Percentiles rank a stretch among this genome's conserved stretches.
phyloP scores from a whole-genome alignment of 331 rosid species.

The Malus hybrid region DNA sequence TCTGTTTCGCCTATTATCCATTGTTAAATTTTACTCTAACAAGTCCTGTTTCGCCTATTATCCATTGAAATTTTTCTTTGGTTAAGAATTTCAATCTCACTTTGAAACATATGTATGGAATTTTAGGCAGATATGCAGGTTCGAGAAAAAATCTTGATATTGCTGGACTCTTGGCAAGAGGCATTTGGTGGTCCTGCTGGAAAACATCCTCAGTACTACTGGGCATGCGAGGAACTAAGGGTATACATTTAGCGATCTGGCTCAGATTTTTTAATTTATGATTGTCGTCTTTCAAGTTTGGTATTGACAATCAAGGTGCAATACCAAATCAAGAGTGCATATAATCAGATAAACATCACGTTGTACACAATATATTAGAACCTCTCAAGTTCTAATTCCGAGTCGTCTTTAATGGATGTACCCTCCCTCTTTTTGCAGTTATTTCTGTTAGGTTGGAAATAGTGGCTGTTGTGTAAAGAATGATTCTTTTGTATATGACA shows the following conservation, averaged over 20 bases:
- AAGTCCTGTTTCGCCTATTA: background rate
- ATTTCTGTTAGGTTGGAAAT: too few relatives aligned
- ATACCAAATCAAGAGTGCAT: too few relatives aligned
- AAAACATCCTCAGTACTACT: constrained; percentile 81
- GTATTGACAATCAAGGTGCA: too few relatives aligned
- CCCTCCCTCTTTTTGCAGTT: too few relatives aligned
- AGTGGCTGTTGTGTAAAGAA: too few relatives aligned
- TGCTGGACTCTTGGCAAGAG: constrained; percentile 93
- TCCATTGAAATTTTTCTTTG: background rate
- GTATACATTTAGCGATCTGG: constrained; percentile 25
- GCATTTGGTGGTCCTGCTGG: constrained; percentile 96
- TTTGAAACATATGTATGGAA: background rate
- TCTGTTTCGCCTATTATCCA: background rate
- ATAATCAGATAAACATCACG: too few relatives aligned
- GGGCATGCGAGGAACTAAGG: constrained; percentile 83
- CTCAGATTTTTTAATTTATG: background rate
- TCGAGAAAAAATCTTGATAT: constrained; percentile 71
- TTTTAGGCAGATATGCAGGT: constrained; percentile 90
- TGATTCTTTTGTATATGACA: too few relatives aligned
- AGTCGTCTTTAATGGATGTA: too few relatives aligned
- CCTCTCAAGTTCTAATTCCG: too few relatives aligned
- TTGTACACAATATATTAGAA: too few relatives aligned
- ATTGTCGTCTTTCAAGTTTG: background rate
- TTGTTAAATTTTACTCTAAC: background rate
- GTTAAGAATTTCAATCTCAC: background rate